Evolutionary conservation across 2,329 filamentous ascomycete genomes (phyloP).

Genomic region (Ophiostoma tasmaniense): DNA sequence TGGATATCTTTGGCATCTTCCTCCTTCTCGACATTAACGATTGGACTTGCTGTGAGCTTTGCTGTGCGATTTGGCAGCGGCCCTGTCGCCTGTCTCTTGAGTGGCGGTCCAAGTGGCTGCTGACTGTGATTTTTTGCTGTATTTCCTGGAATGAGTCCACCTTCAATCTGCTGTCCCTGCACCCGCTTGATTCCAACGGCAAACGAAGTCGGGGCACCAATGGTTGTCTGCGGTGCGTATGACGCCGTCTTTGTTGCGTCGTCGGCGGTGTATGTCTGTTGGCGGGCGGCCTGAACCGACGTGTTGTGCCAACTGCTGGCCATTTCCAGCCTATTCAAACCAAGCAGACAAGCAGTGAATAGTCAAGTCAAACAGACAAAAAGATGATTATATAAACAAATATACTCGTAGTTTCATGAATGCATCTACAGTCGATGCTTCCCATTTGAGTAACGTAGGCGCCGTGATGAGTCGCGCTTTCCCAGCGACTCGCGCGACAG

Average conservation of each 20-base stretch:
- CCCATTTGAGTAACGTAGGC: background rate
- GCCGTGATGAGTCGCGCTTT: conserved; percentile 3
- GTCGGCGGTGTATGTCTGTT: conserved; percentile 1
- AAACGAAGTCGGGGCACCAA: conserved; percentile 2
- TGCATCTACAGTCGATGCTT: background rate
- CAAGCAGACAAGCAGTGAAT: background rate
- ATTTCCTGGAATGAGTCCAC: background rate
- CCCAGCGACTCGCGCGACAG: background rate
- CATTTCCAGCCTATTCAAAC: background rate
- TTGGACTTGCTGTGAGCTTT: conserved; percentile 5
- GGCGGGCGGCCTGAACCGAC: conserved; percentile 17
- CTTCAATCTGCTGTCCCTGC: background rate
- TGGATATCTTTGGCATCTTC: background rate
- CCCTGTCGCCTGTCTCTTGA: background rate
- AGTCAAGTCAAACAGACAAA: background rate
- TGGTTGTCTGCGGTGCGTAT: conserved; percentile 7
- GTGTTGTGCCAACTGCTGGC: conserved; percentile 17
- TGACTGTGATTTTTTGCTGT: background rate
- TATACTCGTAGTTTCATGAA: background rate
- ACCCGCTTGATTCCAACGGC: conserved; percentile 13
- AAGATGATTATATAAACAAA: background rate
- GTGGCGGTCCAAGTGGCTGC: background rate
- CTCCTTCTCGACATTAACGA: background rate
- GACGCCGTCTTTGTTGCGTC: background rate
- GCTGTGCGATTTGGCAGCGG: background rate